Evolutionary conservation across 2,329 filamentous ascomycete species (phyloP).

Genomic region (Cercospora sp.): DNA sequence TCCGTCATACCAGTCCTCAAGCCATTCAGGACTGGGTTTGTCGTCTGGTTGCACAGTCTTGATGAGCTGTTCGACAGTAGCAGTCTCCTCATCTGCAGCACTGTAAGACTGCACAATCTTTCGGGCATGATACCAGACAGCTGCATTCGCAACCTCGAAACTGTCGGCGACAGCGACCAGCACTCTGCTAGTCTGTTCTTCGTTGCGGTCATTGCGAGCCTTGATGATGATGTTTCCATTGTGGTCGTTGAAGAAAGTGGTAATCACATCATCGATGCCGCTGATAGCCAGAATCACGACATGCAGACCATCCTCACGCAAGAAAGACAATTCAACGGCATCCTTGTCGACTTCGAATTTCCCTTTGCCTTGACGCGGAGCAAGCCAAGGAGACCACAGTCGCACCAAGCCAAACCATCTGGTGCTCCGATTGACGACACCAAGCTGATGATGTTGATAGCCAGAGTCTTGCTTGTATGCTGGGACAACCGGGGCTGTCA

Average conservation of each 20-base stretch:
- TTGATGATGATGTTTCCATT: constrained; percentile 68
- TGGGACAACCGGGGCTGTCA: constrained; percentile 58
- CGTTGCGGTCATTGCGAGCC: constrained; percentile 68
- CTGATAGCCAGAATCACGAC: constrained; percentile 78
- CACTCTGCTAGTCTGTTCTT: constrained; percentile 59
- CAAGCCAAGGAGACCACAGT: constrained; percentile 80
- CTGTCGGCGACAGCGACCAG: constrained; percentile 70
- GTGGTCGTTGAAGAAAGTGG: constrained; percentile 65
- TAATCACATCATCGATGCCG: constrained; percentile 68
- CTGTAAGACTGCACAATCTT: constrained; percentile 57
- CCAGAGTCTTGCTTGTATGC: constrained; percentile 61
- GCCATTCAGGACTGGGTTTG: constrained; percentile 62
- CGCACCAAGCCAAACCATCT: constrained; percentile 83
- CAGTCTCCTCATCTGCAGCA: constrained; percentile 42
- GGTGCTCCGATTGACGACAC: constrained; percentile 62
- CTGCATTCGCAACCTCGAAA: constrained; percentile 74
- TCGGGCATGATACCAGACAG: constrained; percentile 85
- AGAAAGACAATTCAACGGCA: constrained; percentile 74
- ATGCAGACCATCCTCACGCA: constrained; percentile 69
- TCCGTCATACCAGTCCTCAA: constrained; percentile 72
- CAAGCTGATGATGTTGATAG: constrained; percentile 59
- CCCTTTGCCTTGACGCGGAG: constrained; percentile 76
- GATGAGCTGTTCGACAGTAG: constrained; percentile 4
- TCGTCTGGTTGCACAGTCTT: constrained; percentile 52
- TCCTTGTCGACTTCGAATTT: constrained; percentile 72